phyloP scores from a whole-genome alignment of 1,284 basidiomycete genomes.

The Heterobasidion annosum region DNA sequence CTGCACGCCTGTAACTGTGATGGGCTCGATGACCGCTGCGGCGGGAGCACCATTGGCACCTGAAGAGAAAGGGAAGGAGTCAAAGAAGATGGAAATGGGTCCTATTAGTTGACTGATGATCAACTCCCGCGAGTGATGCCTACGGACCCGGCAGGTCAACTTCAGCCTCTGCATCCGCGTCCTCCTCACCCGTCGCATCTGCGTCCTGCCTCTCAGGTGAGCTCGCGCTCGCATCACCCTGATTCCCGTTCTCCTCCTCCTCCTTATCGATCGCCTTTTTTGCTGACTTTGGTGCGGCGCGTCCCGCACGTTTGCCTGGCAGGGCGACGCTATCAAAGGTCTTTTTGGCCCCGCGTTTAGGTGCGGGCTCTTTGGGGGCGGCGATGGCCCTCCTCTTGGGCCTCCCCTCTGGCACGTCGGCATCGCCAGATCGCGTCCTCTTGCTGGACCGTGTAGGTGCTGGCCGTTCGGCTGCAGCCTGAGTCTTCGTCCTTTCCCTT shows the following conservation, averaged over 20 bases:
- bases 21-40: neutral
- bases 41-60: neutral
- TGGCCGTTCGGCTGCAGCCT: neutral
- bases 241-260: slow-evolving; percentile 2
- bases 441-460: slow-evolving; percentile 8
- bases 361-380: slow-evolving; percentile 3
- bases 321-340: slow-evolving; percentile 4
- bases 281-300: neutral
- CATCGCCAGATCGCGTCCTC: slow-evolving; percentile 1
- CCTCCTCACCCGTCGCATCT: slow-evolving; percentile 10
- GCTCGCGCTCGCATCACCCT: slow-evolving; percentile 6
- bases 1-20: neutral
- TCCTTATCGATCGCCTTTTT: slow-evolving; percentile 1
- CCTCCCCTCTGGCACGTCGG: neutral
- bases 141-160: slow-evolving; percentile 8
- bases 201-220: slow-evolving; percentile 6
- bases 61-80: neutral
- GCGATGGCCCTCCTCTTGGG: slow-evolving; percentile 5
- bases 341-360: slow-evolving; percentile 6
- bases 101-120: neutral
- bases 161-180: slow-evolving; percentile 10
- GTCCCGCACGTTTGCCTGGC: neutral
- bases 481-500: neutral
- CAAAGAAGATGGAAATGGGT: neutral
- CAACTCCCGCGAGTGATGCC: neutral